Evolutionary conservation across 768 basidiomycete genomes (phyloP).

Genomic region (Mycena floridula): DNA sequence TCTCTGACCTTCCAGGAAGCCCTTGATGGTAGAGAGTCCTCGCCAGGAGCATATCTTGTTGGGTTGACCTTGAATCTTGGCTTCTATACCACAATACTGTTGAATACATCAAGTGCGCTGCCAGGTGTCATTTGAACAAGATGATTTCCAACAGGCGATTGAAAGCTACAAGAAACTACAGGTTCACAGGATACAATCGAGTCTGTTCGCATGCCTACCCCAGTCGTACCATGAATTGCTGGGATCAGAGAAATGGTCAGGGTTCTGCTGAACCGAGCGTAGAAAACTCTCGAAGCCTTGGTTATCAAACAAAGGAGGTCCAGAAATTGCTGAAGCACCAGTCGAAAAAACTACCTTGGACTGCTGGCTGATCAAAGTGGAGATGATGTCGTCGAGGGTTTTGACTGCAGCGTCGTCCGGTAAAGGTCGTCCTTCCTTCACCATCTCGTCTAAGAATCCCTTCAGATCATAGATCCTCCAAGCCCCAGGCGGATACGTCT

Average conservation of each 20-base stretch:
- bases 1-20: no score
- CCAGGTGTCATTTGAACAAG: no score
- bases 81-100: no score
- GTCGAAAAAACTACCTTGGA: background rate
- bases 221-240: background rate
- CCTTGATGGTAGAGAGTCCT: no score
- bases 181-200: background rate
- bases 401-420: no score
- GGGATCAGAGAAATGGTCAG: background rate
- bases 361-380: no score
- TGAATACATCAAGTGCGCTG: no score
- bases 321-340: background rate
- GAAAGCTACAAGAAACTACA: background rate
- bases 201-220: background rate
- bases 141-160: background rate
- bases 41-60: no score
- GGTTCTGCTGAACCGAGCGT: background rate
- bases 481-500: slow-evolving; percentile 2
- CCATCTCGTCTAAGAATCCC: slow-evolving; percentile 16
- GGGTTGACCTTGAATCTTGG: no score
- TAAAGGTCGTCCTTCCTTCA: background rate
- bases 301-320: background rate
- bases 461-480: slow-evolving; percentile 6
- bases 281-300: background rate
- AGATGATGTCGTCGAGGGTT: no score